Conservation (phyloP, 768 basidiomycete genomes). For the Trametes sanguinea region DNA sequence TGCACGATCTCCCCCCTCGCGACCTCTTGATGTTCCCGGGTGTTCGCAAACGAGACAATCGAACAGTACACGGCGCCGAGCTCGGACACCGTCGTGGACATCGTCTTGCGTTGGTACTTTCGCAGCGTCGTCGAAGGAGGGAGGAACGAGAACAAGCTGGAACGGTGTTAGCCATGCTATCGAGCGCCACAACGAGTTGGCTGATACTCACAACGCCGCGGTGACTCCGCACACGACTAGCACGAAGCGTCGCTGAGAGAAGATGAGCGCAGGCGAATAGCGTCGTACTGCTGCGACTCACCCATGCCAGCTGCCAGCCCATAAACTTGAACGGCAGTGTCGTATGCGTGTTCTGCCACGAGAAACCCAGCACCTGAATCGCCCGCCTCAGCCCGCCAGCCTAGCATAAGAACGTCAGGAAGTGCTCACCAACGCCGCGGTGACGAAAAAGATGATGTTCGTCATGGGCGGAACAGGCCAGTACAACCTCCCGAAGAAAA, state of each 20-base stretch:
- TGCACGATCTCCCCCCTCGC: constrained; percentile 59
- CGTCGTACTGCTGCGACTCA: constrained; percentile 29
- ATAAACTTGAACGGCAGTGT: constrained; percentile 49
- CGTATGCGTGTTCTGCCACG: constrained; percentile 63
- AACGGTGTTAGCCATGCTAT: background rate
- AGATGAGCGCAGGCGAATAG: background rate
- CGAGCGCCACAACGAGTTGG: constrained; percentile 12
- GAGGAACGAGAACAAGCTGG: constrained; percentile 66
- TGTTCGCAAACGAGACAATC: constrained; percentile 70
- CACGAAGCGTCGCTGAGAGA: constrained; percentile 59
- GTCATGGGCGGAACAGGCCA: constrained; percentile 74
- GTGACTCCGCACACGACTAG: constrained; percentile 72
- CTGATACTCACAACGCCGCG: constrained; percentile 67
- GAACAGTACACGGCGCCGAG: constrained; percentile 75
- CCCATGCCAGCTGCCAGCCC: constrained; percentile 76
- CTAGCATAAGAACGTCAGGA: background rate
- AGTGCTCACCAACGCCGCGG: constrained; percentile 53
- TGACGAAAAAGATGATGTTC: constrained; percentile 70
- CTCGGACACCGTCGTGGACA: constrained; percentile 68
- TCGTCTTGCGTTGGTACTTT: constrained; percentile 65
- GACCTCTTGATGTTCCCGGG: constrained; percentile 43
- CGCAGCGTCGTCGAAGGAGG: constrained; percentile 80
- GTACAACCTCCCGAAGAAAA: constrained; percentile 72
- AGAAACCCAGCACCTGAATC: constrained; percentile 67
- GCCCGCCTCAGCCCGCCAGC: background rate